Conservation (phyloP, 306 rosid genomes). For the Corylus heterophylla region DNA sequence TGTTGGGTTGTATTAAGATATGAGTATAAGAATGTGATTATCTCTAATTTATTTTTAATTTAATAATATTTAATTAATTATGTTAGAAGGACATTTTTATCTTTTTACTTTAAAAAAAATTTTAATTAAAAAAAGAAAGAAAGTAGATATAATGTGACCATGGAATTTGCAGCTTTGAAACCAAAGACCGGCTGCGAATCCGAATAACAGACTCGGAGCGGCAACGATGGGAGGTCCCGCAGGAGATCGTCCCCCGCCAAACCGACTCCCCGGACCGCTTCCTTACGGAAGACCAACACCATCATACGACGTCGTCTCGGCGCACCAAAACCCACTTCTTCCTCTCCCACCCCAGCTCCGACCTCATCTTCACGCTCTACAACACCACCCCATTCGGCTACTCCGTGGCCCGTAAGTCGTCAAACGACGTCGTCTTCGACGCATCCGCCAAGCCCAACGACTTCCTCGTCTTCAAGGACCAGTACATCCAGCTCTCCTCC, state of each 20-base stretch:
- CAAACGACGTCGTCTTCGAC: conserved; percentile 57
- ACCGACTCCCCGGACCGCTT: background rate
- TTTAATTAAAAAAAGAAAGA: no score
- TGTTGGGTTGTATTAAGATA: no score
- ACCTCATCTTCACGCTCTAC: conserved; percentile 60
- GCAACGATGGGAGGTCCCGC: conserved; percentile 78
- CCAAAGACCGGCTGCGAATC: conserved; percentile 52
- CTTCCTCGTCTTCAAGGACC: conserved; percentile 66
- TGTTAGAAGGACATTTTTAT: background rate
- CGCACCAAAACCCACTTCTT: background rate
- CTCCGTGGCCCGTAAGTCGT: conserved; percentile 59
- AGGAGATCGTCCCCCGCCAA: conserved; percentile 47
- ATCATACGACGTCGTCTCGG: background rate
- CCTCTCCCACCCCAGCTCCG: conserved; percentile 49
- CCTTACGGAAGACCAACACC: background rate
- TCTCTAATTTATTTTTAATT: no score
- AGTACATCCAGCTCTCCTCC: conserved; percentile 71
- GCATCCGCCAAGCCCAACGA: conserved; percentile 42
- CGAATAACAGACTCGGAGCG: conserved; percentile 49
- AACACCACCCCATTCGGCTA: conserved; percentile 75
- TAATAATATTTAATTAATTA: no score
- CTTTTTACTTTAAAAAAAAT: background rate
- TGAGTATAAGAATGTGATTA: no score
- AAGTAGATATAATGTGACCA: no score
- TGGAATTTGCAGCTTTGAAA: conserved; percentile 46